Base-by-base conservation (phyloP, 2,329 filamentous ascomycete genomes). In the Plectosphaerella cucumerina region DNA sequence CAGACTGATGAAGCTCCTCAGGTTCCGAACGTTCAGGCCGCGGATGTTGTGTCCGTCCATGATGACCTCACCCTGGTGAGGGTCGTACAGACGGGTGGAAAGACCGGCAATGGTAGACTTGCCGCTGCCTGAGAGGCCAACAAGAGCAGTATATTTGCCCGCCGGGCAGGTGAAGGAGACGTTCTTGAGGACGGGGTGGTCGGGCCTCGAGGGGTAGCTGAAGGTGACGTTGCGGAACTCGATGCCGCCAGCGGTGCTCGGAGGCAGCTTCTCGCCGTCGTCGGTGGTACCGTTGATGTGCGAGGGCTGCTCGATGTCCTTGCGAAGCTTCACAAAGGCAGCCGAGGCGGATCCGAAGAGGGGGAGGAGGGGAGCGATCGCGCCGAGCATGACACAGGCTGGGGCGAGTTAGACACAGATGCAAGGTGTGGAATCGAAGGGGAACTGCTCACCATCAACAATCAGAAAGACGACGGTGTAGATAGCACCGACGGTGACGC, bases 281-380 rank as follows among this genome's bases (percentile, higher is more conserved):
- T 61, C 58, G 3, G 60, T 60, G n/a, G 60, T 65, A 6, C 57
- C 62, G 26, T 76, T 69, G 43, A 78, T 76, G 18, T 53, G 50
- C 11, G 71, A 69, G 17, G 68, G 64, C 5, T 71, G 70, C n/a
- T 81, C 70, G 35, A 85, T 80, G 47, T 81, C 80, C 21, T 71
- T 67, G 33, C 69, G 70, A 17, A 86, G 64, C 39, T 81, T 79
- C 44, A 75, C 65, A 58, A 75, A 85, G 0, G 82, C 64, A 12
- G 77, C 70, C 2, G 78, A 73, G 2, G 81, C 81, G 41, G 75
- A 70, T 8, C 75, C 75, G 51, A 85, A 78, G 9, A 80, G 74
- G 44, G 81, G 78, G 11, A 85, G 66, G 50, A 83, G 77, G 0
- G 82, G 81, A 1, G 80, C 79, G 50, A 84, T 78, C 51, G 77